These are phyloP conservation scores for Sporothrix luriei DNA, from an alignment of 2,329 filamentous ascomycete species.

Conservation along the genomic window DNA sequence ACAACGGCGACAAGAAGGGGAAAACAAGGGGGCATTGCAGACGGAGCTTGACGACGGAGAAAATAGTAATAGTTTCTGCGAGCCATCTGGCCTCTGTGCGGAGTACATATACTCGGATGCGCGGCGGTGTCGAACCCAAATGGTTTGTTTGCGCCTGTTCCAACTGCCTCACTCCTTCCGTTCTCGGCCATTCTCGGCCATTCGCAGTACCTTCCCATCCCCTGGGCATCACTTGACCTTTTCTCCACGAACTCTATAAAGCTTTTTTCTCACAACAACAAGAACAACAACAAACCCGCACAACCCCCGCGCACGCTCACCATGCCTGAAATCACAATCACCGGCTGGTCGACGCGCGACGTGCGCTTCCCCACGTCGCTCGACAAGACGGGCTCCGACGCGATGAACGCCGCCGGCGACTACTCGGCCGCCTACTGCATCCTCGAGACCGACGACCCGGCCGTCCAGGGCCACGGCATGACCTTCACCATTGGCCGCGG, in stretches of 20 bases:
- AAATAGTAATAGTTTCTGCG: constrained; percentile 9
- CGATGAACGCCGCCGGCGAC: constrained; percentile 92
- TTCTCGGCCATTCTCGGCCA: background rate
- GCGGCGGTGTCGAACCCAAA: background rate
- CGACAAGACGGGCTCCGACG: constrained; percentile 94
- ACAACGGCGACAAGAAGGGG: background rate
- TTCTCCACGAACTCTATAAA: background rate
- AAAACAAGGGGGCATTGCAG: background rate
- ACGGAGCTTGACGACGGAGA: constrained; percentile 20
- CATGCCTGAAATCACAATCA: constrained; percentile 68
- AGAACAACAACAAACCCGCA: background rate
- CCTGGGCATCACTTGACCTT: background rate
- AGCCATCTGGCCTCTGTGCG: constrained; percentile 8
- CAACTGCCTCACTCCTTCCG: constrained; percentile 20
- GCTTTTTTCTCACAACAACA: background rate
- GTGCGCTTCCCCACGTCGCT: constrained; percentile 87
- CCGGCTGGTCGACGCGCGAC: constrained; percentile 70
- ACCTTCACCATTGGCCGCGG: constrained; percentile 85
- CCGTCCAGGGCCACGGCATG: constrained; percentile 76
- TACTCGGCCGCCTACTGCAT: constrained; percentile 96
- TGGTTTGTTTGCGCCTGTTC: constrained; percentile 7
- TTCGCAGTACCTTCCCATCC: background rate
- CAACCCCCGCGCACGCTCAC: constrained; percentile 3
- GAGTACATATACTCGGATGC: background rate
- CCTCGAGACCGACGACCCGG: constrained; percentile 77